Evolutionary conservation across 2,329 filamentous ascomycete species (phyloP).

Genomic region (Clonostachys sp.): DNA sequence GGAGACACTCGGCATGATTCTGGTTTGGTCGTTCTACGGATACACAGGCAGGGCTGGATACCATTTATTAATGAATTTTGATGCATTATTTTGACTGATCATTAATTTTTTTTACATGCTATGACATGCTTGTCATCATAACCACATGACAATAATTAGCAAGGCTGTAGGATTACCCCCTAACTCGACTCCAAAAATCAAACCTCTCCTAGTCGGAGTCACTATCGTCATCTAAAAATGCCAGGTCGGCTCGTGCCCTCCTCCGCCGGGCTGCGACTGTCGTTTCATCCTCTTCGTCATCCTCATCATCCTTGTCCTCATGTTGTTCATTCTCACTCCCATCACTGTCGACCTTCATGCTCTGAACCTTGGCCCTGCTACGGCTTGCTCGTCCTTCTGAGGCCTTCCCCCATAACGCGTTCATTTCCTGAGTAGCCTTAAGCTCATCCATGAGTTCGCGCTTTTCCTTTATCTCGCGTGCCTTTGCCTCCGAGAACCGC

Average conservation of each 20-base stretch:
- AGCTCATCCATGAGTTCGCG: slow-evolving; percentile 82
- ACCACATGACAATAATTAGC: too few relatives aligned
- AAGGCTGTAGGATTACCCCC: too few relatives aligned
- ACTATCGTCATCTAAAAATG: slow-evolving; percentile 66
- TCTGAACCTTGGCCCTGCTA: slow-evolving; percentile 23
- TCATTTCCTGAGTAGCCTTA: slow-evolving; percentile 78
- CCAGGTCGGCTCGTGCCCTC: slow-evolving; percentile 46
- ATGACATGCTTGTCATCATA: too few relatives aligned
- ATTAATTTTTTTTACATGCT: too few relatives aligned
- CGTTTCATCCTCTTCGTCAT: slow-evolving; percentile 20
- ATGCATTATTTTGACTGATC: too few relatives aligned
- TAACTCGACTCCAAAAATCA: background rate
- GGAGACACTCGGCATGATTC: background rate
- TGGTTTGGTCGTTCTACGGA: too few relatives aligned
- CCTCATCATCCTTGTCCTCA: slow-evolving; percentile 13
- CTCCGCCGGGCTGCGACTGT: slow-evolving; percentile 37
- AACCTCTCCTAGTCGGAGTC: slow-evolving; percentile 48
- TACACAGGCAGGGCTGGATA: too few relatives aligned
- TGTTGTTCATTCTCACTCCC: slow-evolving; percentile 16
- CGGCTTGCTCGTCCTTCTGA: slow-evolving; percentile 34
- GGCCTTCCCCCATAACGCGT: slow-evolving; percentile 67
- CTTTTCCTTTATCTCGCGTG: slow-evolving; percentile 79
- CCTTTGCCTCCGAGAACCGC: slow-evolving; percentile 79
- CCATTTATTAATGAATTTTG: background rate
- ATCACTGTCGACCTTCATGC: slow-evolving; percentile 19